Evolutionary conservation across 2,329 filamentous ascomycete genomes (phyloP), one percentile per base, ranked within the genome.

Genomic region (Lizonia empirigonia): DNA sequence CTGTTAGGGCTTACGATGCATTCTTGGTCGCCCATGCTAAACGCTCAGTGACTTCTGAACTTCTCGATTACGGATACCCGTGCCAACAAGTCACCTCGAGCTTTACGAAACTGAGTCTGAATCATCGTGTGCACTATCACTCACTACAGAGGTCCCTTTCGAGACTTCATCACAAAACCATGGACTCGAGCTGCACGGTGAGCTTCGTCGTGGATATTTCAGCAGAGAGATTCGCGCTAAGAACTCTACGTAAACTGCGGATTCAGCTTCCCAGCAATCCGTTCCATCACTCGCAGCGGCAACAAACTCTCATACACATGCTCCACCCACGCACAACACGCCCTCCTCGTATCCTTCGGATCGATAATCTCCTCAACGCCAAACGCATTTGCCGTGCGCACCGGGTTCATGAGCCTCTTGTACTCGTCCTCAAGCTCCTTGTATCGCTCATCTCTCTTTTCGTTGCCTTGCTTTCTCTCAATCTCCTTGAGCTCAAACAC

Each of bases 341-440:
- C 69, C n/a, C 68, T 66, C 41, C 84, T 75, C 3, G 84, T 87
- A 50, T 79, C 75, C 24, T 81, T 82, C 4, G 84, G 84, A 69
- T 87, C 84, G 32, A 87, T 81, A 36, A 87, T 86, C 66, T 87
- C 84, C 68, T 86, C 83, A 0, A 86, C 76, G 0, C 82, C 82
- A 68, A 87, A 87, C 9, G 79, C 78, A 70, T 86, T 85, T 10
- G 85, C 84, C 4, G 83, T 86, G 13, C 84, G 72, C 1, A 87
- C 82, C 0, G 84, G 85, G 57, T 86, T 87, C 82, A 86, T 86
- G 56, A 87, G 62, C 18, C 83, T 74, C 27, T 76, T 70, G 64
- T 87, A 87, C 65, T 85, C 82, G 19, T 81, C 77, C 35, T 86
- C 81, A 24, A 87, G 58, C 60, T 85, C 80, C 32, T 76, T 74